Evolutionary conservation across 2,329 filamentous ascomycete species (phyloP).

Genomic region (Davidsoniella neocaledoniae): DNA sequence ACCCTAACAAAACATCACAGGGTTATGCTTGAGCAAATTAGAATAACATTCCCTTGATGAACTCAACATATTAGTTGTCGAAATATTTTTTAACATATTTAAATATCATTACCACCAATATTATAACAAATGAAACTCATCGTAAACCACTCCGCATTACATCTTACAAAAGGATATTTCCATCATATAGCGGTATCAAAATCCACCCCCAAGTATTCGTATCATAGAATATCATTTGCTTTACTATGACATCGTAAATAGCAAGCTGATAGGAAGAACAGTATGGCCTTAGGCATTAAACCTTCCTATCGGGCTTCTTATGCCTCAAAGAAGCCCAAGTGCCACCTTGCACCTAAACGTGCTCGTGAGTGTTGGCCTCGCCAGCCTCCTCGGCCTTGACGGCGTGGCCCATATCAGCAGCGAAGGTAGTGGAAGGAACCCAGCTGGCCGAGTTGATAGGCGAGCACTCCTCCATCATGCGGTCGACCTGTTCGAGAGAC

Average conservation of each 20-base stretch:
- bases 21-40: no score
- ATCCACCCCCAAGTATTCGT: no score
- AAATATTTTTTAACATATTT: neutral
- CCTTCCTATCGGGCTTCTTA: neutral
- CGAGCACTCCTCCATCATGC: slow-evolving; percentile 76
- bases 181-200: no score
- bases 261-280: neutral
- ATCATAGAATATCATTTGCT: no score
- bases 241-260: no score
- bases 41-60: no score
- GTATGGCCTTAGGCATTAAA: neutral
- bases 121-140: no score
- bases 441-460: slow-evolving; percentile 63
- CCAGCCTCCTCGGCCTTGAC: slow-evolving; percentile 3
- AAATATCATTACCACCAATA: neutral
- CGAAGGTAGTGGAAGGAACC: slow-evolving; percentile 56
- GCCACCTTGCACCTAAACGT: slow-evolving; percentile 1
- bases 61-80: neutral
- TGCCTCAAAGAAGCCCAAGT: neutral
- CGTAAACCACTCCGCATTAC: no score
- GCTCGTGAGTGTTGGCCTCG: slow-evolving; percentile 1
- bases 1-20: no score
- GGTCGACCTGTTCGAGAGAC: slow-evolving; percentile 64
- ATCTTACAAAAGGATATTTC: neutral
- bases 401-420: slow-evolving; percentile 22